Evolutionary conservation across 202 grass and related monocot species (phyloP).

Genomic region (Schoenoplectus triqueter): DNA sequence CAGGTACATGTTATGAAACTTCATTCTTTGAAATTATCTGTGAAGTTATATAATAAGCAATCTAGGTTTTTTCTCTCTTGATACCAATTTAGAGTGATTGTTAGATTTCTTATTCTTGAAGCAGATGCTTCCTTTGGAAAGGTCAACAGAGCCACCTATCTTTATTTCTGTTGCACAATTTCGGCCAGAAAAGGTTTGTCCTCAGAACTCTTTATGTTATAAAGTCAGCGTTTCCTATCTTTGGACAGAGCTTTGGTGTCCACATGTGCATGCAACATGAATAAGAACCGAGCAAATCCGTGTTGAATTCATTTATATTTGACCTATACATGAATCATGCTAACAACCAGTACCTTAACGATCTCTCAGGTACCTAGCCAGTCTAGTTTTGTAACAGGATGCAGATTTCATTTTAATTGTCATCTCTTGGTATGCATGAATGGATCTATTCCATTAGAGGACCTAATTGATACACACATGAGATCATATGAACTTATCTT

Average conservation of each 20-base stretch:
- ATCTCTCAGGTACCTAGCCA: not conserved
- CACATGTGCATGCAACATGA: not conserved
- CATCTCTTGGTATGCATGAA: slow-evolving; percentile 10
- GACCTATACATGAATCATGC: not conserved
- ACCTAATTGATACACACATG: not conserved
- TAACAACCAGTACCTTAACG: not conserved
- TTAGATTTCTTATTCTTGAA: slow-evolving; percentile 26
- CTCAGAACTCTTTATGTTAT: slow-evolving; percentile 39
- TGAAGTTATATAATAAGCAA: not conserved
- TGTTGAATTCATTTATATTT: not conserved
- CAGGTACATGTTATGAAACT: slow-evolving; percentile 52
- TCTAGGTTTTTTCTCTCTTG: slow-evolving; percentile 16
- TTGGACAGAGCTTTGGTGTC: slow-evolving; percentile 18
- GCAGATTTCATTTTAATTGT: not conserved
- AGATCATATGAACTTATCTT: not conserved
- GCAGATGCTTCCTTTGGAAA: slow-evolving; percentile 83
- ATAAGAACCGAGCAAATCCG: not conserved
- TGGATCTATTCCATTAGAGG: not conserved
- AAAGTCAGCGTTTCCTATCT: not conserved
- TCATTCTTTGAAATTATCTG: slow-evolving; percentile 5
- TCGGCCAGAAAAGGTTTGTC: slow-evolving; percentile 86
- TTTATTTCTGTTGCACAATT: slow-evolving; percentile 96
- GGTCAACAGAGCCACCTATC: slow-evolving; percentile 59
- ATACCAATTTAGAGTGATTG: slow-evolving; percentile 7
- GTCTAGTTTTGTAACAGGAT: slow-evolving; percentile 16